Percentiles rank a stretch among this genome's conserved stretches.
These are phyloP conservation scores for Rhodomyrtus psidioides DNA, from an alignment of 441 rosid species.

Conservation along the genomic window DNA sequence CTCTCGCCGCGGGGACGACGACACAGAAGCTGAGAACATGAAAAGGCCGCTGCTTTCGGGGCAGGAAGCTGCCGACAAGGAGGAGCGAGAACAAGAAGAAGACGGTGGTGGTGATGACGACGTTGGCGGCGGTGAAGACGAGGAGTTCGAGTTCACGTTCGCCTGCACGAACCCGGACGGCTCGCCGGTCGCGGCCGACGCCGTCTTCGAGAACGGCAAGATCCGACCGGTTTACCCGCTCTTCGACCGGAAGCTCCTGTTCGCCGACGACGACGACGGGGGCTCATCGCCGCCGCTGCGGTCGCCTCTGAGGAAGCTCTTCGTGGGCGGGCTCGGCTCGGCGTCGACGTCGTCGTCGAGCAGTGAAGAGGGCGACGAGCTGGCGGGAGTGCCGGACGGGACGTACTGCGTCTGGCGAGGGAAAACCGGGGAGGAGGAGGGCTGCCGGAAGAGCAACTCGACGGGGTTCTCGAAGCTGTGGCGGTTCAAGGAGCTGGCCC, in stretches of 20 bases:
- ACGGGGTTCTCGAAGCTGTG: slow-evolving; percentile 81
- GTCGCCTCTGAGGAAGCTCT: slow-evolving; percentile 43
- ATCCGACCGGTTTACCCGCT: slow-evolving; percentile 73
- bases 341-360: neutral
- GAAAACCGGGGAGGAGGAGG: slow-evolving; percentile 25
- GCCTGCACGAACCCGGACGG: slow-evolving; percentile 32
- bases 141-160: slow-evolving; percentile 67
- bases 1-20: neutral
- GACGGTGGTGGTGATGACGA: neutral
- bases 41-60: neutral
- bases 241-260: slow-evolving; percentile 43
- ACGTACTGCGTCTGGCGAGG: slow-evolving; percentile 59
- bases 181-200: slow-evolving; percentile 66
- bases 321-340: slow-evolving; percentile 28
- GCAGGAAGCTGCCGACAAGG: neutral
- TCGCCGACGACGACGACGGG: neutral
- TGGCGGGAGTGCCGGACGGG: slow-evolving; percentile 26
- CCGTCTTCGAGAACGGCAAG: slow-evolving; percentile 59
- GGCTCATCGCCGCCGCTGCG: slow-evolving; percentile 7
- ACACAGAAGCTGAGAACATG: neutral
- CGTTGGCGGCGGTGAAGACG: slow-evolving; percentile 12
- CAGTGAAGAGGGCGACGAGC: slow-evolving; percentile 6
- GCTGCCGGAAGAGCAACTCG: slow-evolving; percentile 75
- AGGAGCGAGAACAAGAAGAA: neutral
- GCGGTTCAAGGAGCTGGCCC: slow-evolving; percentile 50